Evolutionary conservation across 495 filamentous ascomycete species (phyloP).

Genomic region (Daldinia bambusicola): DNA sequence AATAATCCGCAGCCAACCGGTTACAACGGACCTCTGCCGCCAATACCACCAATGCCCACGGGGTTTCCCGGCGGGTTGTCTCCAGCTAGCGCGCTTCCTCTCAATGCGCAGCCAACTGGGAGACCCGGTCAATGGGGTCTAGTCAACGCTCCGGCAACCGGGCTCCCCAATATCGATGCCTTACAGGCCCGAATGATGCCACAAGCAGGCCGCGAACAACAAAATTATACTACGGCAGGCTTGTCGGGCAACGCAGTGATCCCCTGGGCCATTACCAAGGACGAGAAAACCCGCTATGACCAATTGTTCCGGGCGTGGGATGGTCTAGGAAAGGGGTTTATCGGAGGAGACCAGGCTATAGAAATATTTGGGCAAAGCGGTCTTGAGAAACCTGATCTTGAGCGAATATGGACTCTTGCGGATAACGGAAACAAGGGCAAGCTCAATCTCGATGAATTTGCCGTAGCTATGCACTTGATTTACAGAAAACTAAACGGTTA

Average conservation of each 20-base stretch:
- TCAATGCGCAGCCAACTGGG: slow-evolving; percentile 96
- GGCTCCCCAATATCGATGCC: slow-evolving; percentile 92
- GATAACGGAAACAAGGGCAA: slow-evolving; percentile 93
- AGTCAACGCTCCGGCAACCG: slow-evolving; percentile 90
- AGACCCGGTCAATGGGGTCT: slow-evolving; percentile 97
- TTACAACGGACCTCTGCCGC: slow-evolving; percentile 81
- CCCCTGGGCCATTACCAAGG: slow-evolving; percentile 98
- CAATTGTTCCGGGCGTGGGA: slow-evolving; percentile 97
- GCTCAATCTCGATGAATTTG: slow-evolving; percentile 97
- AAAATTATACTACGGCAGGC: slow-evolving; percentile 82
- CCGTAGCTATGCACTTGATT: slow-evolving; percentile 98
- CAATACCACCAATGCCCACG: slow-evolving; percentile 95
- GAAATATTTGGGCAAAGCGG: slow-evolving; percentile 98
- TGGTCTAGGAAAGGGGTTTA: slow-evolving; percentile 91
- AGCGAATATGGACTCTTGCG: slow-evolving; percentile 93
- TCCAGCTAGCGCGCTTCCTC: slow-evolving; percentile 69
- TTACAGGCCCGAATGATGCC: slow-evolving; percentile 98
- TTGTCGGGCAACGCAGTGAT: slow-evolving; percentile 93
- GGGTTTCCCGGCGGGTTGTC: slow-evolving; percentile 75
- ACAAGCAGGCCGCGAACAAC: slow-evolving; percentile 90
- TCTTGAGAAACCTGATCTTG: slow-evolving; percentile 85
- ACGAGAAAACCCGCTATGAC: slow-evolving; percentile 98
- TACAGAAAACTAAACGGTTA: slow-evolving; percentile 97
- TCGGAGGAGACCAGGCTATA: slow-evolving; percentile 92
- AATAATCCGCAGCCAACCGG: slow-evolving; percentile 67